These are phyloP conservation scores for Citrus maxima DNA, from an alignment of 345 rosid species.

Conservation along the genomic window DNA sequence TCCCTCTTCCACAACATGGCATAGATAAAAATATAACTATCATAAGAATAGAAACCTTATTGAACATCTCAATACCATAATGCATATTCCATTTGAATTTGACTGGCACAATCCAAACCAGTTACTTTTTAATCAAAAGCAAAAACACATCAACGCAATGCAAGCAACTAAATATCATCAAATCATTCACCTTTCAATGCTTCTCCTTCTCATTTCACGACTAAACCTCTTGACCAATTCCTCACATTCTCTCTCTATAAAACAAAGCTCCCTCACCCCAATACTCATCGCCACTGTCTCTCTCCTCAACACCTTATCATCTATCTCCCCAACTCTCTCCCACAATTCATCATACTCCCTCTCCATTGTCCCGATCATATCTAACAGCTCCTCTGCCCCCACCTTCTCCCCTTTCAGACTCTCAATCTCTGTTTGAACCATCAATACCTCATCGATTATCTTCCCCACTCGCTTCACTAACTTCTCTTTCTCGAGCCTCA, in stretches of 20 bases:
- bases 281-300: constrained; percentile 63
- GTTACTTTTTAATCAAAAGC: neutral
- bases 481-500: constrained; percentile 48
- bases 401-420: constrained; percentile 31
- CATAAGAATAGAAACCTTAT: neutral
- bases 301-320: constrained; percentile 50
- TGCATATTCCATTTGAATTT: neutral
- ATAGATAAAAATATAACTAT: neutral
- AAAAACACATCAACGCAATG: neutral
- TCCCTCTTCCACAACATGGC: neutral
- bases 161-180: neutral
- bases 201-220: constrained; percentile 46
- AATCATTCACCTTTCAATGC: constrained; percentile 38
- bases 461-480: constrained; percentile 47
- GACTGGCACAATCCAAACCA: neutral
- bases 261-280: constrained; percentile 77
- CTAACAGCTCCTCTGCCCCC: constrained; percentile 36
- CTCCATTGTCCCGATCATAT: constrained; percentile 45
- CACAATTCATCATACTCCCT: constrained; percentile 55
- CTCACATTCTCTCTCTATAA: constrained; percentile 76
- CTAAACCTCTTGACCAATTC: constrained; percentile 62
- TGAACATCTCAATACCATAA: neutral
- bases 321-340: constrained; percentile 68
- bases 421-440: constrained; percentile 40
- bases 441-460: constrained; percentile 43